These are phyloP conservation scores for Geopyxis carbonaria DNA, from an alignment of 495 filamentous ascomycete species.

Conservation along the genomic window DNA sequence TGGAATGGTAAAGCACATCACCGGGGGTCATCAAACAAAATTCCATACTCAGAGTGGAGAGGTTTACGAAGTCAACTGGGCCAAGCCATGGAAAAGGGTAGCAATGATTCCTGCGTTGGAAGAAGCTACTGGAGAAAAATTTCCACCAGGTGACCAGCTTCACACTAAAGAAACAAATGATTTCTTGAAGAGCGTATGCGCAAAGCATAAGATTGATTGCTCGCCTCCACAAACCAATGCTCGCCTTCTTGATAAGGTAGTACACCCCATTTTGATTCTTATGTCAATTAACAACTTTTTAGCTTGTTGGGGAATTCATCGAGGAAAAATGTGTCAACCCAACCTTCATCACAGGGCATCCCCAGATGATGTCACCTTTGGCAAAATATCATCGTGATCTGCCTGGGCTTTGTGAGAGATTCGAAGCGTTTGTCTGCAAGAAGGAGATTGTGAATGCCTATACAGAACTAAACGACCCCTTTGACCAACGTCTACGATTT, in stretches of 20 bases:
- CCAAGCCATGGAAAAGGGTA: conserved; percentile 76
- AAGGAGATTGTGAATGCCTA: conserved; percentile 95
- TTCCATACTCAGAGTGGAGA: conserved; percentile 73
- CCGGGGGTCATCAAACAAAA: conserved; percentile 64
- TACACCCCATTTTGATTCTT: not conserved
- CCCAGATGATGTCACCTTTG: conserved; percentile 93
- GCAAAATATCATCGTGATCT: conserved; percentile 81
- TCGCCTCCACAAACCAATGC: conserved; percentile 79
- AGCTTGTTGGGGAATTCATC: conserved; percentile 82
- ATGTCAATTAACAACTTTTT: not conserved
- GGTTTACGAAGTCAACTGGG: conserved; percentile 83
- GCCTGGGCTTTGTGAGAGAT: conserved; percentile 81
- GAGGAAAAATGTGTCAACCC: conserved; percentile 88
- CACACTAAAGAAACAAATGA: conserved; percentile 75
- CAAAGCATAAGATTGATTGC: conserved; percentile 85
- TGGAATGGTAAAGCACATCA: conserved; percentile 75
- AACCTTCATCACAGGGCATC: conserved; percentile 87
- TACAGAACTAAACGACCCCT: conserved; percentile 95
- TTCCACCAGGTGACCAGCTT: conserved; percentile 73
- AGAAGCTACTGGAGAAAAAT: conserved; percentile 75
- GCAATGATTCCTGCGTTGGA: conserved; percentile 96
- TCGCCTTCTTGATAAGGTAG: conserved; percentile 84
- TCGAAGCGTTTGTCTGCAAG: conserved; percentile 94
- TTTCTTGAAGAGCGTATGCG: conserved; percentile 66
- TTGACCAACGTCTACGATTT: conserved; percentile 84